Conservation (phyloP, 768 basidiomycete genomes). For the Phylloporus sp. region DNA sequence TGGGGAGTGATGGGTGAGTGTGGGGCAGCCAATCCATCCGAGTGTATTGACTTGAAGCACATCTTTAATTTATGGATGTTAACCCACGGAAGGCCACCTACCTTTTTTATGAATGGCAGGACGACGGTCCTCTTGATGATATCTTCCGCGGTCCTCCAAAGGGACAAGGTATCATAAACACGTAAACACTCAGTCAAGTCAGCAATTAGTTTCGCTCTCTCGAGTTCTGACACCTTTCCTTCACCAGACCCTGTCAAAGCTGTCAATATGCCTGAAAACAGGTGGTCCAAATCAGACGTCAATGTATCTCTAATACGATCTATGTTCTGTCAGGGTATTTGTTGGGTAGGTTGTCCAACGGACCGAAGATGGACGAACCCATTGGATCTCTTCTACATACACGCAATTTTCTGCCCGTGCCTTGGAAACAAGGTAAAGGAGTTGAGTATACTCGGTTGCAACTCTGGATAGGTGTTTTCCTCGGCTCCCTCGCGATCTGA, state of each 20-base stretch:
- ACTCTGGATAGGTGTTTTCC: constrained; percentile 82
- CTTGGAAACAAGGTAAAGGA: constrained; percentile 85
- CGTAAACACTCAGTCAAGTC: constrained; percentile 77
- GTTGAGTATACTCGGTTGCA: constrained; percentile 87
- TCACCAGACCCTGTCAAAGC: constrained; percentile 47
- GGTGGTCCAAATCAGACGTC: constrained; percentile 79
- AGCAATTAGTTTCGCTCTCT: constrained; percentile 55
- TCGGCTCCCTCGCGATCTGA: constrained; percentile 56
- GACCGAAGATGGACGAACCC: constrained; percentile 51
- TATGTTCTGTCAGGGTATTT: constrained; percentile 55
- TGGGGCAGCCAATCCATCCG: constrained; percentile 62
- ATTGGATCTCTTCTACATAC: constrained; percentile 81
- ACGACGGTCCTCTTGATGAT: constrained; percentile 72
- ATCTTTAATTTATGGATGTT: background rate
- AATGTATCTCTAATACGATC: constrained; percentile 81
- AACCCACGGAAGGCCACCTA: constrained; percentile 24
- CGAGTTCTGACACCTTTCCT: constrained; percentile 53
- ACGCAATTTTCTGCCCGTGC: constrained; percentile 72
- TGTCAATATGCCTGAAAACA: constrained; percentile 64
- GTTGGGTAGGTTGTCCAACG: constrained; percentile 7
- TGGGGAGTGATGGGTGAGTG: constrained; percentile 75
- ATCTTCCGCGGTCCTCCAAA: constrained; percentile 88
- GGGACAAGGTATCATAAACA: constrained; percentile 73
- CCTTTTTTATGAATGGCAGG: constrained; percentile 74
- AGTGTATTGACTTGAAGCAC: constrained; percentile 60